Conservation (phyloP, 345 rosid species). For the Anastatica hierochuntica region DNA sequence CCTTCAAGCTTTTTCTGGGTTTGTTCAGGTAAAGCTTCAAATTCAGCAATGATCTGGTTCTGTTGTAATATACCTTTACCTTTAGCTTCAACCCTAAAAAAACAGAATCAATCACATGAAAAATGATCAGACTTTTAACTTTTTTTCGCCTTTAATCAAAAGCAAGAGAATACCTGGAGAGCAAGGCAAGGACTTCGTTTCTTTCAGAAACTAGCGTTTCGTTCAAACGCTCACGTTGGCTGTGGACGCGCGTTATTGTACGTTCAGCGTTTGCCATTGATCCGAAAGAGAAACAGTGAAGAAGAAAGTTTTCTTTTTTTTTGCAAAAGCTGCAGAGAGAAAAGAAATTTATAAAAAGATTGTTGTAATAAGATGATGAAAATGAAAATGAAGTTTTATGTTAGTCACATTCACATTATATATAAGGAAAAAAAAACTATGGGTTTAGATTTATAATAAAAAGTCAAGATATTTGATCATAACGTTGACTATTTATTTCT, state of each 20-base stretch:
- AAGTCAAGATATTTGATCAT: background rate
- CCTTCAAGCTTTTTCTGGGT: conserved; percentile 44
- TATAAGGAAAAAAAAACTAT: background rate
- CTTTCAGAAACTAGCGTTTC: conserved; percentile 55
- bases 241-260: conserved; percentile 53
- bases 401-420: conserved; percentile 11
- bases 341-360: no score
- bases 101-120: background rate
- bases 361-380: background rate
- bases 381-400: no score
- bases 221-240: conserved; percentile 71
- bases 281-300: conserved; percentile 6
- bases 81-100: conserved; percentile 53
- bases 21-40: conserved; percentile 58
- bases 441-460: background rate
- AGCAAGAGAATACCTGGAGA: conserved; percentile 42
- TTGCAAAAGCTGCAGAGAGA: conserved; percentile 14
- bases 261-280: conserved; percentile 47
- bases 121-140: conserved; percentile 1
- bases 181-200: conserved; percentile 63
- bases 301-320: background rate
- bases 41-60: conserved; percentile 68
- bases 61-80: conserved; percentile 78
- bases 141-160: background rate
- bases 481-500: conserved; percentile 3